Conservation (phyloP, 2,329 filamentous ascomycete genomes). For the Ascochyta viciae-villosae region DNA sequence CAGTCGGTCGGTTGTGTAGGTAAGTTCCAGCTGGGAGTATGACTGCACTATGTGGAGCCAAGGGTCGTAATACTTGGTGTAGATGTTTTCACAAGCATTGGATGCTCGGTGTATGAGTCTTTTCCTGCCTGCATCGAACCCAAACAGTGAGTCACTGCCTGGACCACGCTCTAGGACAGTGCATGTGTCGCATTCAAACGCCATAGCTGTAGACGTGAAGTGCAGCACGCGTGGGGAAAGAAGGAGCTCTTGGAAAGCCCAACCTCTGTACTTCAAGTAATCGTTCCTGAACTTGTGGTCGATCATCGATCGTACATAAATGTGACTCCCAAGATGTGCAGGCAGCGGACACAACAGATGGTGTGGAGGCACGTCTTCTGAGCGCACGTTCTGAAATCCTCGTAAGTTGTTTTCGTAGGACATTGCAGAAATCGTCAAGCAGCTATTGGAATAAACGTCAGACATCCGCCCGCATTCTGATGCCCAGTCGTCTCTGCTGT, state of each 20-base stretch:
- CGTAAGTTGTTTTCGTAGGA: slow-evolving; percentile 11
- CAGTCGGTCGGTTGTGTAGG: slow-evolving; percentile 10
- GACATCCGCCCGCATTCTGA: slow-evolving; percentile 11
- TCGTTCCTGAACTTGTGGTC: slow-evolving; percentile 11
- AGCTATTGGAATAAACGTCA: slow-evolving; percentile 10
- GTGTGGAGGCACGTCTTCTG: not conserved
- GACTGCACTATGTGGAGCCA: slow-evolving; percentile 12
- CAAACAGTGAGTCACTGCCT: slow-evolving; percentile 4
- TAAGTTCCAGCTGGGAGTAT: slow-evolving; percentile 12
- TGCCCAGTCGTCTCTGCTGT: slow-evolving; percentile 12
- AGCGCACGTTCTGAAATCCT: not conserved
- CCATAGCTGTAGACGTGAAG: slow-evolving; percentile 20
- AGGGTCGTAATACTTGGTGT: slow-evolving; percentile 1
- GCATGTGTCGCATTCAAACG: slow-evolving; percentile 24
- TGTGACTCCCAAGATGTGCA: not conserved
- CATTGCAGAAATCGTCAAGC: slow-evolving; percentile 12
- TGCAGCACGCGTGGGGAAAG: slow-evolving; percentile 29
- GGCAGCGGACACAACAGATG: slow-evolving; percentile 2
- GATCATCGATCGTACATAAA: slow-evolving; percentile 7
- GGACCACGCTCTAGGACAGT: slow-evolving; percentile 10
- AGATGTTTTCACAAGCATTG: not conserved
- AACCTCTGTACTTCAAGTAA: slow-evolving; percentile 12
- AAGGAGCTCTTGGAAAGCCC: slow-evolving; percentile 31
- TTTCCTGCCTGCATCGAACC: slow-evolving; percentile 4
- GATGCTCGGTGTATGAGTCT: not conserved